Evolutionary conservation across 768 basidiomycete species (phyloP).

Genomic region (Suillus plorans): DNA sequence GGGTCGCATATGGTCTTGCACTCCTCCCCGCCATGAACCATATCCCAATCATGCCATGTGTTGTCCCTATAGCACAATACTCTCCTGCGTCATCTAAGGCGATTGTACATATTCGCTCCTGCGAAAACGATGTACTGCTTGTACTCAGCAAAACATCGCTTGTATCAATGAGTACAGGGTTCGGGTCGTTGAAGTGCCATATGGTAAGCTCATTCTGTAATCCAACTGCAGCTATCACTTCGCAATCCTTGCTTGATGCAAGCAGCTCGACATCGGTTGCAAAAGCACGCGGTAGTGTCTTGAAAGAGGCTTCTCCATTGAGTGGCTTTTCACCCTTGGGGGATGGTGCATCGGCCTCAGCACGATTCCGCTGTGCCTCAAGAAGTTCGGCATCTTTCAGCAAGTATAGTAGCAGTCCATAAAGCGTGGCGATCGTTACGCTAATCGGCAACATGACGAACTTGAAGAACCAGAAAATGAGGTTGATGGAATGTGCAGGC

Average conservation of each 20-base stretch:
- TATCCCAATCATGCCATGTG: constrained; percentile 59
- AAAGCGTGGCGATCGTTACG: constrained; percentile 71
- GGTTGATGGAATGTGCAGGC: constrained; percentile 52
- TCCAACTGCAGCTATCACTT: constrained; percentile 66
- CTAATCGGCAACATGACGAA: constrained; percentile 86
- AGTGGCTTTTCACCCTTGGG: constrained; percentile 28
- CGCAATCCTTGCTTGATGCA: constrained; percentile 67
- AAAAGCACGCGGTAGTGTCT: constrained; percentile 78
- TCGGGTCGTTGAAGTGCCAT: constrained; percentile 53
- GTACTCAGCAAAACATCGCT: constrained; percentile 49
- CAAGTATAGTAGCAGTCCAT: constrained; percentile 77
- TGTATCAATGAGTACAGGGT: constrained; percentile 49
- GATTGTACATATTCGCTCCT: constrained; percentile 56
- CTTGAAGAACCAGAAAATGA: constrained; percentile 73
- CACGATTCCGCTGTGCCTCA: constrained; percentile 75
- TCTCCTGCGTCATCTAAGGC: constrained; percentile 61
- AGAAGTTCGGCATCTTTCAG: constrained; percentile 90
- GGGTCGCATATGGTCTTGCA: constrained; percentile 38
- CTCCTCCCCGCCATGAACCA: constrained; percentile 53
- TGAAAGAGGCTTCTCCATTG: constrained; percentile 52
- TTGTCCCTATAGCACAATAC: constrained; percentile 72
- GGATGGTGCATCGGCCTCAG: constrained; percentile 41
- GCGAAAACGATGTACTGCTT: constrained; percentile 47
- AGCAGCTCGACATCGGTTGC: constrained; percentile 81
- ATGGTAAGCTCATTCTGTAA: constrained; percentile 75